Conservation (phyloP, 2,329 filamentous ascomycete species). For the Fusarium ramigenum region DNA sequence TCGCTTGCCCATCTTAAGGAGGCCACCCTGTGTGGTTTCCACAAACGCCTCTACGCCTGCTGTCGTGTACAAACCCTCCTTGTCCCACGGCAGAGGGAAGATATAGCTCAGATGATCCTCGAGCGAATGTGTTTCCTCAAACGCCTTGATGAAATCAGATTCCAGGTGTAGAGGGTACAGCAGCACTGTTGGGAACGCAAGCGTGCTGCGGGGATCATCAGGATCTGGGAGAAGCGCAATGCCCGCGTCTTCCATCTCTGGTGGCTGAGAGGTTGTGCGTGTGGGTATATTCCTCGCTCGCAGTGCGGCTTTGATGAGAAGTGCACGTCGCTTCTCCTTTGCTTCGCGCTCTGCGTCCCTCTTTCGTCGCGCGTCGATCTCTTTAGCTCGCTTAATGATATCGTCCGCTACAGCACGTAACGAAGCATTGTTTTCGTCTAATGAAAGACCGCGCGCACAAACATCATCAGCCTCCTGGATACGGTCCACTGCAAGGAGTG, state of each 20-base stretch:
- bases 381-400: conserved; percentile 67
- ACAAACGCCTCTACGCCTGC: conserved; percentile 84
- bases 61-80: conserved; percentile 69
- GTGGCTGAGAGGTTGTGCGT: conserved; percentile 73
- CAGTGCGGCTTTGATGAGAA: conserved; percentile 72
- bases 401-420: conserved; percentile 70
- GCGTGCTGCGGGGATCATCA: conserved; percentile 74
- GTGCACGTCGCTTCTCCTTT: conserved; percentile 63
- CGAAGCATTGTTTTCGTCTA: conserved; percentile 76
- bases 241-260: conserved; percentile 86
- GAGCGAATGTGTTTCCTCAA: conserved; percentile 79
- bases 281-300: conserved; percentile 75
- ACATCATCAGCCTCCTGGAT: conserved; percentile 83
- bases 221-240: conserved; percentile 77
- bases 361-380: conserved; percentile 63
- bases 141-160: conserved; percentile 90
- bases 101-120: conserved; percentile 85
- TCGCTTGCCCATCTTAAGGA: conserved; percentile 92
- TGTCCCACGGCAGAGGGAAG: conserved; percentile 89
- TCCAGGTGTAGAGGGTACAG: conserved; percentile 86
- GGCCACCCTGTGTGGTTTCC: conserved; percentile 80
- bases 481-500: conserved; percentile 81
- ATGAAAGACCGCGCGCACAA: conserved; percentile 74
- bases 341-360: conserved; percentile 65
- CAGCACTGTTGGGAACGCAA: conserved; percentile 82